phyloP scores from a whole-genome alignment of 202 grass and related monocot genomes.

The Setaria italica region DNA sequence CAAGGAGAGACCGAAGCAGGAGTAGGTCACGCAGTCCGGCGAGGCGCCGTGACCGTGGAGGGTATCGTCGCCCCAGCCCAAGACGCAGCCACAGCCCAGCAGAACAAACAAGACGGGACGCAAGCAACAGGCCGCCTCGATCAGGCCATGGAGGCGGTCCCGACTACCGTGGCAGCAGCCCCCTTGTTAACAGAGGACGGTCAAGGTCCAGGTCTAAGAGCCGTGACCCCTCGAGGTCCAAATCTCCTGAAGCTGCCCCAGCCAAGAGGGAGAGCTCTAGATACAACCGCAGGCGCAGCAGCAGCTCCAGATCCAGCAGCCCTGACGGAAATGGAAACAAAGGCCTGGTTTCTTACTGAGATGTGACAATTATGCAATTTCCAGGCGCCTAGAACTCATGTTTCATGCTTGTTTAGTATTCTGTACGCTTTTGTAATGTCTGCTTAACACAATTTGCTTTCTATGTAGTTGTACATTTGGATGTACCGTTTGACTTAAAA shows the following conservation, averaged over 20 bases:
- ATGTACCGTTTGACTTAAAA: neutral
- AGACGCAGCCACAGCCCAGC: conserved; percentile 50
- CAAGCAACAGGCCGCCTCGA: conserved; percentile 42
- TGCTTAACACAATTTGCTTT: neutral
- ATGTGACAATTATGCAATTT: neutral
- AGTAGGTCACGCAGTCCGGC: conserved; percentile 62
- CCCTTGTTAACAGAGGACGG: conserved; percentile 47
- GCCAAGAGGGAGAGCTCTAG: conserved; percentile 45
- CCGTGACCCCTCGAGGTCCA: conserved; percentile 39
- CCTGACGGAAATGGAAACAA: conserved; percentile 57
- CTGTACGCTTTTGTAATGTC: neutral
- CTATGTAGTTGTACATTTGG: neutral
- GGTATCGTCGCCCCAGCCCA: conserved; percentile 58
- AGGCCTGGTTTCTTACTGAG: conserved; percentile 77
- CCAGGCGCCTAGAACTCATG: conserved; percentile 5
- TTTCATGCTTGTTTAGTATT: conserved; percentile 24
- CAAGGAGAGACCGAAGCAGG: conserved; percentile 63
- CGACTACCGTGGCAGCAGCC: conserved; percentile 16
- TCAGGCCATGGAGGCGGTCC: conserved; percentile 32
- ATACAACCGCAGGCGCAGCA: conserved; percentile 61
- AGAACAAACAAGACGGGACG: conserved; percentile 26
- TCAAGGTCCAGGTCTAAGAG: conserved; percentile 57
- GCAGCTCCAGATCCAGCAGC: conserved; percentile 75
- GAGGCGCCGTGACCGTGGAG: conserved; percentile 41
- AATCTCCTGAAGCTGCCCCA: conserved; percentile 55